Percentiles rank a stretch among this genome's conserved stretches.
These are phyloP conservation scores for Colletotrichum somersetense DNA, from an alignment of 2,329 filamentous ascomycete species.

Conservation along the genomic window DNA sequence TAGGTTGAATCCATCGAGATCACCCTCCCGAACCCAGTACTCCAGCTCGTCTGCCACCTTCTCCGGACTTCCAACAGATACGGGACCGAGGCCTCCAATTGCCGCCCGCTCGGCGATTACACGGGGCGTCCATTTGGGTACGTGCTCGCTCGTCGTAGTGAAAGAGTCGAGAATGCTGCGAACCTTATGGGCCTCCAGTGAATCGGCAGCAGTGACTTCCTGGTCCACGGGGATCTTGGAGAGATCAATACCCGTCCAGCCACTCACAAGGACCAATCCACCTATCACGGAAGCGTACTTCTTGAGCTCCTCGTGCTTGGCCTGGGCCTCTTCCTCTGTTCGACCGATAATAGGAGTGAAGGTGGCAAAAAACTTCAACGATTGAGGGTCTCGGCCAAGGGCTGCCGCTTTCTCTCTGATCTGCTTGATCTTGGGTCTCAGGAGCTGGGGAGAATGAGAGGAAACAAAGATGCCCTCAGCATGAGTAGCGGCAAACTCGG, in stretches of 20 bases:
- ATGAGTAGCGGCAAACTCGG: conserved; percentile 67
- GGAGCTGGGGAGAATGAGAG: conserved; percentile 62
- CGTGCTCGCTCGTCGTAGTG: conserved; percentile 60
- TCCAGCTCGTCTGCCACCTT: conserved; percentile 61
- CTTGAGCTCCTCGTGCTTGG: conserved; percentile 63
- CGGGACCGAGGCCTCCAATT: conserved; percentile 56
- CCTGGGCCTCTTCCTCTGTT: conserved; percentile 65
- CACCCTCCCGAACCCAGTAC: conserved; percentile 57
- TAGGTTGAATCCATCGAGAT: conserved; percentile 58
- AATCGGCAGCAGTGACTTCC: conserved; percentile 67
- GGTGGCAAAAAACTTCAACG: conserved; percentile 67
- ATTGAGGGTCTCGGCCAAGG: conserved; percentile 66
- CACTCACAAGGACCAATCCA: conserved; percentile 67
- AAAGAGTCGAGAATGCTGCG: conserved; percentile 63
- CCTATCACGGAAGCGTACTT: conserved; percentile 66
- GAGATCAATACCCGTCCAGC: conserved; percentile 72
- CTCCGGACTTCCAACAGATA: conserved; percentile 53
- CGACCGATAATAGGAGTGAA: conserved; percentile 63
- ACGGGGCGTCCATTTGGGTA: conserved; percentile 59
- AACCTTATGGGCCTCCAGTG: conserved; percentile 64
- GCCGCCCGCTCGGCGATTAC: conserved; percentile 56
- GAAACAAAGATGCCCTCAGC: conserved; percentile 73
- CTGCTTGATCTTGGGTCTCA: conserved; percentile 63
- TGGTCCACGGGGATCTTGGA: conserved; percentile 69
- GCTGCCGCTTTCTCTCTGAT: conserved; percentile 65